Conservation (phyloP, 129 eudicot species). For the Flaveria bidentis region DNA sequence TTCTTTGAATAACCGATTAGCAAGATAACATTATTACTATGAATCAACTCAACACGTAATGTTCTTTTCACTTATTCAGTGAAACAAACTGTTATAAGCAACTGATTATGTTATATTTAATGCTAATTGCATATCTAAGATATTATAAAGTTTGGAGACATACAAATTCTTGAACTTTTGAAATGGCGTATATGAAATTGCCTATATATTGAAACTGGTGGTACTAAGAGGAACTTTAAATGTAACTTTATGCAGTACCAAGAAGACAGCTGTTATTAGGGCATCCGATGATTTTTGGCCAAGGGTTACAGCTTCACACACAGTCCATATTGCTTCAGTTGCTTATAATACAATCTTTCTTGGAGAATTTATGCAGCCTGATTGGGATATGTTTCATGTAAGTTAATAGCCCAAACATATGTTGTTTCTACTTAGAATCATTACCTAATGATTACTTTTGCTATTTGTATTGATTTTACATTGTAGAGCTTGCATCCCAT, state of each 20-base stretch:
- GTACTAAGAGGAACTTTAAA: constrained; percentile 6
- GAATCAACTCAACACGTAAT: not conserved
- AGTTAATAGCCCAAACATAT: constrained; percentile 27
- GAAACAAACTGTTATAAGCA: not conserved
- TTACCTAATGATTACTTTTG: not conserved
- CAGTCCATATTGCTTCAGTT: constrained; percentile 91
- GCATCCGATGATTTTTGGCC: constrained; percentile 99
- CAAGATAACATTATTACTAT: not conserved
- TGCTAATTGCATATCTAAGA: not conserved
- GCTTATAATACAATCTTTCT: constrained; percentile 84
- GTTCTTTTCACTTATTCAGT: not conserved
- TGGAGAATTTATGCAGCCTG: constrained; percentile 98
- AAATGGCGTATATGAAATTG: not conserved
- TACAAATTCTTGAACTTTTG: not conserved
- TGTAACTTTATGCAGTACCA: constrained; percentile 48
- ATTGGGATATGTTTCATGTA: constrained; percentile 99
- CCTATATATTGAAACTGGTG: not conserved
- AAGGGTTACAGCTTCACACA: constrained; percentile 87
- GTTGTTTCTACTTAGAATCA: not conserved
- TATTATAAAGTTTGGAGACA: not conserved
- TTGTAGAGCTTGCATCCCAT: constrained; percentile 83
- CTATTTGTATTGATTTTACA: constrained; percentile 12
- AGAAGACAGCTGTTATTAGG: constrained; percentile 72
- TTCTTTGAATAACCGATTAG: not conserved
- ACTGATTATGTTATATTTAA: not conserved